Evolutionary conservation across 352 stramenopile species (phyloP).

Genomic region (Peronospora farinosa): DNA sequence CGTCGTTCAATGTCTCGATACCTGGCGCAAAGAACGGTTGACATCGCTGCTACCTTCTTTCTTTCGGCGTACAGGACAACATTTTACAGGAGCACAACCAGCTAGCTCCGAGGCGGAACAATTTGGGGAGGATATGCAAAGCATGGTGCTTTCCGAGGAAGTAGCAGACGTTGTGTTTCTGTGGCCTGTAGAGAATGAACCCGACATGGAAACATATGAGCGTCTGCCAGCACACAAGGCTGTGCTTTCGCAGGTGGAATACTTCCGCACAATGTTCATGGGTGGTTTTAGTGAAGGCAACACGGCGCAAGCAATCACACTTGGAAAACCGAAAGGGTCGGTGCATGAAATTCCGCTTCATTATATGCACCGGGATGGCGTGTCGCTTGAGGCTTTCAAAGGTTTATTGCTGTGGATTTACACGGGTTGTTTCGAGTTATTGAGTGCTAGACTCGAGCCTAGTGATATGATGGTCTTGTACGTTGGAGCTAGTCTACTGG

Average conservation of each 20-base stretch:
- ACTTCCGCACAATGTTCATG: slow-evolving; percentile 79
- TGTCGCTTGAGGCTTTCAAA: slow-evolving; percentile 61
- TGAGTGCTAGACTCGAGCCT: slow-evolving; percentile 39
- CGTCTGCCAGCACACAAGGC: slow-evolving; percentile 61
- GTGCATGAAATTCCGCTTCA: slow-evolving; percentile 58
- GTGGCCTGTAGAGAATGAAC: slow-evolving; percentile 46
- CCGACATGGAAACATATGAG: slow-evolving; percentile 20
- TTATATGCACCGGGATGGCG: slow-evolving; percentile 67
- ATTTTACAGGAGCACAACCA: slow-evolving; percentile 14
- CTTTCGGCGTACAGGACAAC: slow-evolving; percentile 11
- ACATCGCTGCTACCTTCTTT: slow-evolving; percentile 14
- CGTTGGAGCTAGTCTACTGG: slow-evolving; percentile 52
- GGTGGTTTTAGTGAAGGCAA: slow-evolving; percentile 74
- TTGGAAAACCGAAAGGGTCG: neutral
- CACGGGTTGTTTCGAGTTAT: slow-evolving; percentile 47
- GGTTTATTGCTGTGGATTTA: slow-evolving; percentile 64
- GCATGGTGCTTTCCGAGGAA: slow-evolving; percentile 34
- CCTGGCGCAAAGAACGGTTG: slow-evolving; percentile 42
- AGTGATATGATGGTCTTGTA: slow-evolving; percentile 70
- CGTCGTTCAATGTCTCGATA: slow-evolving; percentile 42
- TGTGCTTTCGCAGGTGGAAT: slow-evolving; percentile 67
- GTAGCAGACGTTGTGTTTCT: slow-evolving; percentile 71
- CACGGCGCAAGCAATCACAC: slow-evolving; percentile 5
- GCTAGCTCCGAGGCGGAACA: slow-evolving; percentile 24
- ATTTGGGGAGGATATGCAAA: slow-evolving; percentile 57